Conservation (phyloP, 805 yeast genomes). For the Candida ovalis region DNA sequence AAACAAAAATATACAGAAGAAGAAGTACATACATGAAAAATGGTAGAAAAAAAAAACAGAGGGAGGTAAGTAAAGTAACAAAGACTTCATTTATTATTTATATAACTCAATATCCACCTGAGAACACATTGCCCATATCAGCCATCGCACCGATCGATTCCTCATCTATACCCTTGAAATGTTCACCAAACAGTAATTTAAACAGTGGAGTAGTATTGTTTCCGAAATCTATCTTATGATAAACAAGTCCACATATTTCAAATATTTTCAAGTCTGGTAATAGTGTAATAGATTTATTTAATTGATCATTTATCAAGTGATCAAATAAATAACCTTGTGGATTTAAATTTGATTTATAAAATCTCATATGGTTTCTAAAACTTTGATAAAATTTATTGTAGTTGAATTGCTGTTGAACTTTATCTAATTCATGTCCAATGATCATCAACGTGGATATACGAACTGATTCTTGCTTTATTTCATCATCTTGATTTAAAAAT, state of each 20-base stretch:
- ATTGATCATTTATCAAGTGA: slow-evolving; percentile 25
- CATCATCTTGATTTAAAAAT: slow-evolving; percentile 2
- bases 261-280: slow-evolving; percentile 22
- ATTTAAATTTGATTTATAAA: slow-evolving; percentile 12
- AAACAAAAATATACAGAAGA: not conserved
- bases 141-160: slow-evolving; percentile 17
- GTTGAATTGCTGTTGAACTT: slow-evolving; percentile 14
- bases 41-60: not conserved
- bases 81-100: not conserved
- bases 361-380: slow-evolving; percentile 12
- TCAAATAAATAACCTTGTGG: slow-evolving; percentile 27
- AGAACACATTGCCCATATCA: slow-evolving; percentile 26
- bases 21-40: not conserved
- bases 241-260: slow-evolving; percentile 31
- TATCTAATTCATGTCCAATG: slow-evolving; percentile 30
- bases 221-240: slow-evolving; percentile 10
- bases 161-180: slow-evolving; percentile 21
- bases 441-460: slow-evolving; percentile 29
- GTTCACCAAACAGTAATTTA: slow-evolving; percentile 22
- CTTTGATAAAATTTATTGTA: slow-evolving; percentile 9
- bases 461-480: slow-evolving; percentile 22
- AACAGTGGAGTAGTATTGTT: slow-evolving; percentile 10
- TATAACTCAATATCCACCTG: slow-evolving; percentile 12
- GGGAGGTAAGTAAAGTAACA: too few relatives aligned
- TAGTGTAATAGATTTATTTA: slow-evolving; percentile 18